phyloP scores from a whole-genome alignment of 352 stramenopile genomes.

The Globisporangium sylvaticum region DNA sequence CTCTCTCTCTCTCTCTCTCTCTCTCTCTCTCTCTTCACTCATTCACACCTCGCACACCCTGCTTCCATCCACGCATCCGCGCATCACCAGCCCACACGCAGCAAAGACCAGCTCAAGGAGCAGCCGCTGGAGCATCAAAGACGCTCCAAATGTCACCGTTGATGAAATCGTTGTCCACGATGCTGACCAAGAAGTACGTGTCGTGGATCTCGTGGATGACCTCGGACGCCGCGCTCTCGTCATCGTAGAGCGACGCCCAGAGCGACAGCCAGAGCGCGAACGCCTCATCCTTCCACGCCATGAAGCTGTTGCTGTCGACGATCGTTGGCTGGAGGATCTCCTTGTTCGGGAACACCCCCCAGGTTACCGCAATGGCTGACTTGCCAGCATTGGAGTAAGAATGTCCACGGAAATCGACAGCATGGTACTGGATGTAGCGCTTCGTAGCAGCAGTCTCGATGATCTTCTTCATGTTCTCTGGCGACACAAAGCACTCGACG shows the following conservation, averaged over 20 bases:
- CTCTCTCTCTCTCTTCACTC: slow-evolving; percentile 10
- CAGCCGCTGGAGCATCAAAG: slow-evolving; percentile 35
- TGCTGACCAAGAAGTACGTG: slow-evolving; percentile 97
- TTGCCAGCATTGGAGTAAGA: slow-evolving; percentile 89
- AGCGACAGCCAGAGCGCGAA: slow-evolving; percentile 95
- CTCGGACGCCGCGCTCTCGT: slow-evolving; percentile 82
- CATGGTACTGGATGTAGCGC: slow-evolving; percentile 87
- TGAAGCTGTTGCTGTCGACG: slow-evolving; percentile 96
- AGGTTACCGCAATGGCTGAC: slow-evolving; percentile 95
- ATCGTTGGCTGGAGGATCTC: slow-evolving; percentile 97
- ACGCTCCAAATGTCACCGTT: slow-evolving; percentile 84
- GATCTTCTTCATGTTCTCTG: slow-evolving; percentile 89
- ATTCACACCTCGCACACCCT: slow-evolving; percentile 2
- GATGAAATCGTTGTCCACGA: slow-evolving; percentile 98
- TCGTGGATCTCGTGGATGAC: slow-evolving; percentile 95
- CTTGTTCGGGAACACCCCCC: slow-evolving; percentile 97
- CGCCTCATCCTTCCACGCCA: slow-evolving; percentile 95
- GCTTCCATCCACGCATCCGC: background rate
- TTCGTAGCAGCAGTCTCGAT: slow-evolving; percentile 86
- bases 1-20: slow-evolving; percentile 9
- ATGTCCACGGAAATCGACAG: slow-evolving; percentile 86
- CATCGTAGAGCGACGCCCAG: slow-evolving; percentile 96
- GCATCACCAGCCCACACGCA: background rate
- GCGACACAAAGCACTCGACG: slow-evolving; percentile 97
- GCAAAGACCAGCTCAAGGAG: background rate